A percentile compares a stretch with the other conserved stretches of the same genome.
Conservation (phyloP, 2,329 filamentous ascomycete genomes). For the Lizonia empirigonia region DNA sequence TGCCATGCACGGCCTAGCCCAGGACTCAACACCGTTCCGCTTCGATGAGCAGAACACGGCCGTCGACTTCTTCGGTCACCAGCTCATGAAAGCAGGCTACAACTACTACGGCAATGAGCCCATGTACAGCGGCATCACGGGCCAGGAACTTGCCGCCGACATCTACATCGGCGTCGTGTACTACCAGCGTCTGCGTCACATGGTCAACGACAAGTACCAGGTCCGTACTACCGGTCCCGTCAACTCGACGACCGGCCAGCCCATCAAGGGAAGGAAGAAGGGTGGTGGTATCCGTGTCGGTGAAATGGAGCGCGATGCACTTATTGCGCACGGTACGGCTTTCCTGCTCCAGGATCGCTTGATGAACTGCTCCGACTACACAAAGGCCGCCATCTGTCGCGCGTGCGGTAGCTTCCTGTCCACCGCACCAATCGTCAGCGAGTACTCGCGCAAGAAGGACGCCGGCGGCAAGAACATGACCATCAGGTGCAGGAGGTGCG, state of each 20-base stretch:
- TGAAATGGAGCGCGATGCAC: conserved; percentile 97
- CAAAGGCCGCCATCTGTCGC: conserved; percentile 86
- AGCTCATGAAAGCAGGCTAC: conserved; percentile 92
- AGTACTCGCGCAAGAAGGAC: conserved; percentile 63
- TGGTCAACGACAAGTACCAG: conserved; percentile 99
- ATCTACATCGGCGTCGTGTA: conserved; percentile 98
- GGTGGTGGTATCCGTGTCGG: conserved; percentile 98
- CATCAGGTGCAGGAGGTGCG: conserved; percentile 81
- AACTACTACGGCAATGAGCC: conserved; percentile 99
- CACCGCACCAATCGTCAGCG: conserved; percentile 74
- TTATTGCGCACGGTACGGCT: conserved; percentile 92
- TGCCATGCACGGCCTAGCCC: conserved; percentile 90
- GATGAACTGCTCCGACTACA: conserved; percentile 96
- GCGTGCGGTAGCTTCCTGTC: conserved; percentile 89
- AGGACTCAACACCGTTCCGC: conserved; percentile 93
- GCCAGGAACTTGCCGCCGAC: conserved; percentile 89
- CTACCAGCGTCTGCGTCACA: conserved; percentile 97
- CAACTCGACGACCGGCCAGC: conserved; percentile 88
- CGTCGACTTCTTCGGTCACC: conserved; percentile 92
- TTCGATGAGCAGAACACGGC: conserved; percentile 93
- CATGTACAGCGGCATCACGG: conserved; percentile 97
- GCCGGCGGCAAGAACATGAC: conserved; percentile 68
- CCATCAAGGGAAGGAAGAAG: conserved; percentile 94
- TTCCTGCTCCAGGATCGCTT: conserved; percentile 94
- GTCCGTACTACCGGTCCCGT: conserved; percentile 94